These are phyloP conservation scores for Tillandsia fasciculata DNA, from an alignment of 176 grass and related monocot species.

Conservation along the genomic window DNA sequence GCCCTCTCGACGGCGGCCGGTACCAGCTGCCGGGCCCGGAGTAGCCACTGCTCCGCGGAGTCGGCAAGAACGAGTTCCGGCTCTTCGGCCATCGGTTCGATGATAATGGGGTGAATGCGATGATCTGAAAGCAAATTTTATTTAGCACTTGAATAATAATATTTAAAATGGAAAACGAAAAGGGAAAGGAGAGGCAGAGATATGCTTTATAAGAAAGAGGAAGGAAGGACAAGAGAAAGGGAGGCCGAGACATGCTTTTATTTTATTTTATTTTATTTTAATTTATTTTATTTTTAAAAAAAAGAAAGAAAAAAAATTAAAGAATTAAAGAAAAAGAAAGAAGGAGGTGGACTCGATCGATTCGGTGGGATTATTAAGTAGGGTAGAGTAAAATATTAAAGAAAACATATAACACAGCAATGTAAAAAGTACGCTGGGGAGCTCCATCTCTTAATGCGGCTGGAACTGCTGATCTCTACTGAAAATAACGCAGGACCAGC, in stretches of 20 bases:
- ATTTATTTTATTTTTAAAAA: too few species aligned
- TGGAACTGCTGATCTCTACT: not conserved
- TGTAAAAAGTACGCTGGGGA: not conserved
- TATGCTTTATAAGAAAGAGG: too few species aligned
- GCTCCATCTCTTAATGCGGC: not conserved
- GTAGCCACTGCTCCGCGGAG: constrained; percentile 41
- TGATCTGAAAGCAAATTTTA: constrained; percentile 32
- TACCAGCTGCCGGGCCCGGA: constrained; percentile 36
- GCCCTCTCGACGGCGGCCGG: constrained; percentile 35
- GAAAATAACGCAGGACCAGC: not conserved
- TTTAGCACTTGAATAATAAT: constrained; percentile 1
- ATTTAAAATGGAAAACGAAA: too few species aligned
- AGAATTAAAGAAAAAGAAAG: too few species aligned
- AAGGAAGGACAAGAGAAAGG: too few species aligned
- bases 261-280: too few species aligned
- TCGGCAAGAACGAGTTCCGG: not conserved
- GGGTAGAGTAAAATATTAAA: constrained; percentile 16
- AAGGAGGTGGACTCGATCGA: too few species aligned
- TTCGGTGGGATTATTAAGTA: not conserved
- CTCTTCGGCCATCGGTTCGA: constrained; percentile 15
- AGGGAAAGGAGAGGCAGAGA: too few species aligned
- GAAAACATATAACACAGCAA: not conserved
- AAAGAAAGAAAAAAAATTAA: too few species aligned
- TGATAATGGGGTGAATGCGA: not conserved
- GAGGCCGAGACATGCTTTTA: too few species aligned